These are phyloP conservation scores for Neocucurbitaria cava DNA, from an alignment of 2,329 filamentous ascomycete species.

Conservation along the genomic window DNA sequence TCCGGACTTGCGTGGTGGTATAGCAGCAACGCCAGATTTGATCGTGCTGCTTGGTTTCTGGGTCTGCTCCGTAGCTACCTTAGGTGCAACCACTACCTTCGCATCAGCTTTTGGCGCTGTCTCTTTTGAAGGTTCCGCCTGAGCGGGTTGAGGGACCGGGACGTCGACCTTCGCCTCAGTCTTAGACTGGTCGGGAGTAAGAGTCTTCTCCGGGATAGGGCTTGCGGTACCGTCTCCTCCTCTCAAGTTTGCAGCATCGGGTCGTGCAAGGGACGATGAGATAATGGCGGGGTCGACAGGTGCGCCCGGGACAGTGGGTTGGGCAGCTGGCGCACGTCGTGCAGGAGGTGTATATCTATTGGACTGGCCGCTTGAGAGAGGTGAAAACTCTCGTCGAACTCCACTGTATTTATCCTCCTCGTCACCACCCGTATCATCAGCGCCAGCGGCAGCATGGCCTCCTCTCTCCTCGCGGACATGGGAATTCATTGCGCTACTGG, in stretches of 20 bases:
- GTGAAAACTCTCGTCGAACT: constrained; percentile 76
- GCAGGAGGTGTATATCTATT: constrained; percentile 92
- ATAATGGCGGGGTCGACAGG: constrained; percentile 91
- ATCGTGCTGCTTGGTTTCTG: constrained; percentile 39
- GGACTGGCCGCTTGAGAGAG: constrained; percentile 65
- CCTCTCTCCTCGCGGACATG: constrained; percentile 92
- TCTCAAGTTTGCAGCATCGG: constrained; percentile 45
- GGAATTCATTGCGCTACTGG: constrained; percentile 72
- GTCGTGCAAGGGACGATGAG: constrained; percentile 74
- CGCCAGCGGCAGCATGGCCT: constrained; percentile 68
- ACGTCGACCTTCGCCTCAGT: constrained; percentile 7
- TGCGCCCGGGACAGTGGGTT: constrained; percentile 76
- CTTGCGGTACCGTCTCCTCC: constrained; percentile 29
- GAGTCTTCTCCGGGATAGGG: constrained; percentile 28
- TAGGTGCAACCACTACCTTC: constrained; percentile 25
- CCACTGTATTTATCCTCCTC: constrained; percentile 99
- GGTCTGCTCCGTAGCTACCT: constrained; percentile 28
- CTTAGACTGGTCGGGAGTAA: constrained; percentile 27
- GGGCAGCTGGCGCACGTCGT: constrained; percentile 76
- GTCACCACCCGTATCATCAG: constrained; percentile 71
- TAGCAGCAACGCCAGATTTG: constrained; percentile 35
- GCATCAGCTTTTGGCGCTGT: constrained; percentile 21
- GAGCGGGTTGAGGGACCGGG: constrained; percentile 12
- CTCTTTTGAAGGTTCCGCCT: constrained; percentile 23
- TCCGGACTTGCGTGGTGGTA: constrained; percentile 46